Base-by-base conservation (phyloP, 345 rosid species). In the Kandelia obovata region DNA sequence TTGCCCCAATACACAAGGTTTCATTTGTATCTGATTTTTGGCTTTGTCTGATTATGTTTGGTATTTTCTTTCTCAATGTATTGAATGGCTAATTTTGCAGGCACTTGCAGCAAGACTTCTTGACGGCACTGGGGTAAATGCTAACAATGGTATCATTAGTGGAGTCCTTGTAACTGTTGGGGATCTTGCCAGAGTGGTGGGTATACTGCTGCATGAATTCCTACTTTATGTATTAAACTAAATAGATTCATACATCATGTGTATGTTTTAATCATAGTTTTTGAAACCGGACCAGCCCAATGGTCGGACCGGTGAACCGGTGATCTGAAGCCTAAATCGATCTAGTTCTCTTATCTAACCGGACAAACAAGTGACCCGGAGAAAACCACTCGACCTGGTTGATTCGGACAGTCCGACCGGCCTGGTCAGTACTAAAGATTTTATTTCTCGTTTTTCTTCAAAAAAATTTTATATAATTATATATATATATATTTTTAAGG, bases 171-270 rank as follows among this genome's bases (percentile, higher is more conserved):
- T 88, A 70, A 95, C 99, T 64, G 93, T 95, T 77, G 98, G 99
- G 70, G 99, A 95, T 84, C 98, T 95, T 86, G 98, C 96, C 68
- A 90, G 95, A 82, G 99, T 92, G 96, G 99, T 95, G 79, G 72
- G 96, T 87, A 26, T 60, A 75, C 63, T 70, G 23, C 21, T 58
- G 25, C 59, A 25, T 10, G 59, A 6, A 56, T 56, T 56, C 7
- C 49, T 56, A 17, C 52, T 6, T 49, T 37, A 31, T 16, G 39
- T 8, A 35, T 67, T 56, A 25, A 21, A 56, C 9, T 56, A 27
- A 21, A 5, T 13, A 11, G 17, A 43, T 43, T 43, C 17, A 43
- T 3, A 15, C 49, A 43, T 43, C 17, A 43, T 3, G 9, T 13
- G 4, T 27, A 28, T 25, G 52, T 15, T 31, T 31, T 51, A 21